Conservation (phyloP, 2,329 filamentous ascomycete genomes). For the Sclerotiophoma versabilis region DNA sequence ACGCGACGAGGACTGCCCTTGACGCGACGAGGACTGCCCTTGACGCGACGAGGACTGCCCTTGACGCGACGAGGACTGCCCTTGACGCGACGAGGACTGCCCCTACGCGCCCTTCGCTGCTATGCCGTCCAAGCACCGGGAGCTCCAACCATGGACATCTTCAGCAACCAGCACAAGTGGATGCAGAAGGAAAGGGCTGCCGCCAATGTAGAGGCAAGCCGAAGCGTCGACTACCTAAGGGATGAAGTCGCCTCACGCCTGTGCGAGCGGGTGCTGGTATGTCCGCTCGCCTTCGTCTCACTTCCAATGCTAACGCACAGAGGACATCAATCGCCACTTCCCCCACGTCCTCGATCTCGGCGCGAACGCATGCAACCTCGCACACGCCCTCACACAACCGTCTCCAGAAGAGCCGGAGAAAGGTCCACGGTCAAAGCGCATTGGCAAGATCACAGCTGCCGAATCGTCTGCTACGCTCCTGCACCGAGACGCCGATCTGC, state of each 20-base stretch:
- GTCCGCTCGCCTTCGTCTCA: constrained; percentile 5
- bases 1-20: constrained; percentile 35
- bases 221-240: constrained; percentile 88
- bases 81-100: constrained; percentile 31
- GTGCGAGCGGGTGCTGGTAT: constrained; percentile 82
- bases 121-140: constrained; percentile 84
- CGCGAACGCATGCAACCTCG: constrained; percentile 94
- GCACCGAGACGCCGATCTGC: constrained; percentile 76
- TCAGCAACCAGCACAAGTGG: constrained; percentile 87
- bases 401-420: constrained; percentile 68
- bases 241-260: constrained; percentile 88
- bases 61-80: no score
- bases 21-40: constrained; percentile 32
- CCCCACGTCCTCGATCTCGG: constrained; percentile 87
- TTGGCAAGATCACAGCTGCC: constrained; percentile 77
- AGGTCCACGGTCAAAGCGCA: constrained; percentile 72
- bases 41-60: no score
- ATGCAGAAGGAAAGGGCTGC: constrained; percentile 90
- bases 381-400: constrained; percentile 72
- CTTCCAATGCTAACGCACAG: constrained; percentile 15
- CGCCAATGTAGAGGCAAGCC: constrained; percentile 70
- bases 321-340: constrained; percentile 93
- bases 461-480: constrained; percentile 82
- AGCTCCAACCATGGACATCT: constrained; percentile 83
- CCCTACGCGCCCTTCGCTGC: constrained; percentile 50